Evolutionary conservation across 371 early-diverging fungal species (phyloP).

Genomic region (Coemansia sp.): DNA sequence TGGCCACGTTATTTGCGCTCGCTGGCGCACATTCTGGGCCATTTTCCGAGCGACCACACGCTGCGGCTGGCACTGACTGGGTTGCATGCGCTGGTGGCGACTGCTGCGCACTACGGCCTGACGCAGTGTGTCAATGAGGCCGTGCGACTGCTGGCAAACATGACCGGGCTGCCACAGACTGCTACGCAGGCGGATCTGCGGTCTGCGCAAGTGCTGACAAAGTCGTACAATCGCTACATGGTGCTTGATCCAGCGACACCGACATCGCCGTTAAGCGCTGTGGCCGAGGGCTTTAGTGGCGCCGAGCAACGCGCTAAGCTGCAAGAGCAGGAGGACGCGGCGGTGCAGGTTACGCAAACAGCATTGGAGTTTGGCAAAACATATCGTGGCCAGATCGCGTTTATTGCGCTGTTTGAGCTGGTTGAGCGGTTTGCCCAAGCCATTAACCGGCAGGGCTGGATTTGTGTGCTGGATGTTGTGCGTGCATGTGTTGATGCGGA

Average conservation of each 20-base stretch:
- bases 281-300: slow-evolving; percentile 69
- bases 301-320: slow-evolving; percentile 63
- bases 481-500: slow-evolving; percentile 29
- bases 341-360: slow-evolving; percentile 62
- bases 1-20: slow-evolving; percentile 51
- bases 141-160: slow-evolving; percentile 26
- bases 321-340: slow-evolving; percentile 56
- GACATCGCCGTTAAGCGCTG: slow-evolving; percentile 73
- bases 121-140: slow-evolving; percentile 41
- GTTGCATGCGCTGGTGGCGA: slow-evolving; percentile 42
- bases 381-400: slow-evolving; percentile 84
- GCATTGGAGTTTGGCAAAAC: slow-evolving; percentile 85
- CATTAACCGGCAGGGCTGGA: slow-evolving; percentile 74
- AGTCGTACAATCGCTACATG: slow-evolving; percentile 75
- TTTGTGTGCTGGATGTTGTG: slow-evolving; percentile 40
- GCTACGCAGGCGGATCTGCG: slow-evolving; percentile 27
- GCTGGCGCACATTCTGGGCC: slow-evolving; percentile 28
- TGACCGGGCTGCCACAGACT: slow-evolving; percentile 32
- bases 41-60: slow-evolving; percentile 41
- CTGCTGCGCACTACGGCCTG: slow-evolving; percentile 43
- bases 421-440: slow-evolving; percentile 69
- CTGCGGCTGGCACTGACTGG: slow-evolving; percentile 50
- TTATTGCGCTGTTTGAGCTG: slow-evolving; percentile 79
- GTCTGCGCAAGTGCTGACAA: slow-evolving; percentile 57
- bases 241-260: slow-evolving; percentile 73